Conservation (phyloP, 2,329 filamentous ascomycete species). For the Fusarium pseudoanthophilum region DNA sequence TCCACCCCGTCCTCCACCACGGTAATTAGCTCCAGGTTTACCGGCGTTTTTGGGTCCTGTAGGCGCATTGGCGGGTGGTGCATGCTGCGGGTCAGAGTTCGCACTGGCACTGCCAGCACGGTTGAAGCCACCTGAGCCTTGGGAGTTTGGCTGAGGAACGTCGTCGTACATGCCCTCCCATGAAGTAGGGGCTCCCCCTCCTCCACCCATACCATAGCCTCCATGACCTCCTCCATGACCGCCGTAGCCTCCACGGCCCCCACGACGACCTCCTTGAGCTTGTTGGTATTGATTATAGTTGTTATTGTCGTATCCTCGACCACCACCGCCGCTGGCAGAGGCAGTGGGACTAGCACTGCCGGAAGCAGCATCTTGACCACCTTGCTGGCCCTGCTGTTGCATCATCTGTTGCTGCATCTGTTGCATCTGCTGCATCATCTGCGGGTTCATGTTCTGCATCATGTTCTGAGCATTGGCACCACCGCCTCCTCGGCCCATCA, state of each 20-base stretch:
- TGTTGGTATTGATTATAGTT: constrained; percentile 55
- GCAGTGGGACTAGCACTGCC: constrained; percentile 34
- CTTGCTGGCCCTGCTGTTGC: constrained; percentile 52
- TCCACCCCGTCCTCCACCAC: constrained; percentile 84
- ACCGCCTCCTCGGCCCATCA: constrained; percentile 58
- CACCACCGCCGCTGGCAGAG: constrained; percentile 40
- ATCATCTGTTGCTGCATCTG: constrained; percentile 57
- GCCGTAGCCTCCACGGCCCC: constrained; percentile 47
- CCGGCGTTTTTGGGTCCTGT: constrained; percentile 97
- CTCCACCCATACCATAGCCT: constrained; percentile 52
- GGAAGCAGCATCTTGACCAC: constrained; percentile 45
- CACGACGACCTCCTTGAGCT: constrained; percentile 49
- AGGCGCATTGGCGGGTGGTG: constrained; percentile 71
- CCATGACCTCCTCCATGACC: constrained; percentile 45
- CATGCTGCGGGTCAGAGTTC: constrained; percentile 57
- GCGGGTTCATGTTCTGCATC: constrained; percentile 58
- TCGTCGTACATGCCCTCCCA: constrained; percentile 99
- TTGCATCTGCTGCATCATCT: constrained; percentile 71
- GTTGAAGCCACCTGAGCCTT: constrained; percentile 52
- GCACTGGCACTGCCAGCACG: constrained; percentile 56
- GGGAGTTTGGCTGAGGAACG: constrained; percentile 81
- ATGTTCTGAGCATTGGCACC: constrained; percentile 52
- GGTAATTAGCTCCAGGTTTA: constrained; percentile 90
- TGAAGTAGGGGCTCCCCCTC: constrained; percentile 76
- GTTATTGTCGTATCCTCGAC: constrained; percentile 46